These are phyloP conservation scores for Diplogelasinospora grovesii DNA, from an alignment of 495 filamentous ascomycete species.

Conservation along the genomic window DNA sequence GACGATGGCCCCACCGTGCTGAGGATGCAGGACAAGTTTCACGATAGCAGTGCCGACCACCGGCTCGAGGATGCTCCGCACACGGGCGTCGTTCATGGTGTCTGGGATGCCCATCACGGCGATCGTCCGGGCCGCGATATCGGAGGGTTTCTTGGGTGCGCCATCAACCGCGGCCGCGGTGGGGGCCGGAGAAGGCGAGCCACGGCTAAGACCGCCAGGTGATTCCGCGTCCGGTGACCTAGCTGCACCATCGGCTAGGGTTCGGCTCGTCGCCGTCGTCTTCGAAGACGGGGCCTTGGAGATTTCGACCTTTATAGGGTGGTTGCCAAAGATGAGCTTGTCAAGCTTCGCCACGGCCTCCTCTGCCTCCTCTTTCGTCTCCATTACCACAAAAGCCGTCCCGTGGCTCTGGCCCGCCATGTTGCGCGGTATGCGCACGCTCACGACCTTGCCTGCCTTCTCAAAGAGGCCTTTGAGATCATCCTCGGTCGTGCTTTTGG, in stretches of 20 bases:
- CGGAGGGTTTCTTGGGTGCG: too few relatives aligned
- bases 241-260: constrained; percentile 8
- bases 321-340: constrained; percentile 60
- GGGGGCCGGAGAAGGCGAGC: constrained; percentile 18
- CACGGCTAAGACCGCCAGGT: constrained; percentile 21
- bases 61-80: constrained; percentile 57
- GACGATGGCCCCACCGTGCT: constrained; percentile 80
- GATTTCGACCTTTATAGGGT: constrained; percentile 61
- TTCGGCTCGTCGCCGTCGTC: constrained; percentile 30
- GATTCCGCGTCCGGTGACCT: constrained; percentile 8
- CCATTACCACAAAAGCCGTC: constrained; percentile 69
- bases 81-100: constrained; percentile 63
- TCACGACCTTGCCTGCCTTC: constrained; percentile 68
- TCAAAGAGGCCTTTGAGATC: constrained; percentile 65
- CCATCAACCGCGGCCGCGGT: too few relatives aligned
- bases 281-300: constrained; percentile 43
- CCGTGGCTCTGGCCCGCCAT: constrained; percentile 62
- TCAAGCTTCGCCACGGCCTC: constrained; percentile 61
- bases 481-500: constrained; percentile 55
- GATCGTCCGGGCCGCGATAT: constrained; percentile 49
- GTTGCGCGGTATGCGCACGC: constrained; percentile 55
- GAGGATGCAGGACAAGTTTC: constrained; percentile 63
- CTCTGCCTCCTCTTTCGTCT: constrained; percentile 64
- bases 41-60: constrained; percentile 56
- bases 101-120: constrained; percentile 62